Conservation (phyloP, 345 rosid species). For the Ceriops tagal region DNA sequence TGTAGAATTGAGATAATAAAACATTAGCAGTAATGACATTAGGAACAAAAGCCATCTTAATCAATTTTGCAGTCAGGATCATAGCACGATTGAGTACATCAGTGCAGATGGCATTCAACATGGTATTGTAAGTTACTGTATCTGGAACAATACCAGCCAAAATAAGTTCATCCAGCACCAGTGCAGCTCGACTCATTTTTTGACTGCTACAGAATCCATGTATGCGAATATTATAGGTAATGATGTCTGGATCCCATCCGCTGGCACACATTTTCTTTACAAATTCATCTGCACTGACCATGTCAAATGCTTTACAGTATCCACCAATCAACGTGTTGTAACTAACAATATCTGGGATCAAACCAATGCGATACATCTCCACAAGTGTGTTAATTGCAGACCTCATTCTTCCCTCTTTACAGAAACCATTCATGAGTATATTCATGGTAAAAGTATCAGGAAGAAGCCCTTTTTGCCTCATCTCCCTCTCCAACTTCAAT, state of each 20-base stretch:
- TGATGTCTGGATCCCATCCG: conserved; percentile 63
- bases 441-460: conserved; percentile 61
- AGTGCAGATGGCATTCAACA: conserved; percentile 52
- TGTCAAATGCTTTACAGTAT: conserved; percentile 50
- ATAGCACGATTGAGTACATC: conserved; percentile 56
- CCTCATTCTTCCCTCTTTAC: conserved; percentile 52
- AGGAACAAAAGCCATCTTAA: conserved; percentile 71
- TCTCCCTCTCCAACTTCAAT: conserved; percentile 46
- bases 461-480: conserved; percentile 54
- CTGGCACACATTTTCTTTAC: conserved; percentile 42
- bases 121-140: conserved; percentile 67
- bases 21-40: conserved; percentile 51
- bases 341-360: conserved; percentile 59
- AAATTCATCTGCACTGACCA: conserved; percentile 43
- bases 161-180: conserved; percentile 33
- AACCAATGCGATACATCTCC: conserved; percentile 45
- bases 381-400: conserved; percentile 41
- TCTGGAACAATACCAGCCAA: conserved; percentile 52
- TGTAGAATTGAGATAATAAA: conserved; percentile 55
- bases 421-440: conserved; percentile 59
- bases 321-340: conserved; percentile 70
- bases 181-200: conserved; percentile 50
- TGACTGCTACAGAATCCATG: conserved; percentile 44
- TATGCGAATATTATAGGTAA: conserved; percentile 53
- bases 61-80: conserved; percentile 61